phyloP scores from a whole-genome alignment of 129 eudicot genomes.

The Saposhnikovia divaricata region DNA sequence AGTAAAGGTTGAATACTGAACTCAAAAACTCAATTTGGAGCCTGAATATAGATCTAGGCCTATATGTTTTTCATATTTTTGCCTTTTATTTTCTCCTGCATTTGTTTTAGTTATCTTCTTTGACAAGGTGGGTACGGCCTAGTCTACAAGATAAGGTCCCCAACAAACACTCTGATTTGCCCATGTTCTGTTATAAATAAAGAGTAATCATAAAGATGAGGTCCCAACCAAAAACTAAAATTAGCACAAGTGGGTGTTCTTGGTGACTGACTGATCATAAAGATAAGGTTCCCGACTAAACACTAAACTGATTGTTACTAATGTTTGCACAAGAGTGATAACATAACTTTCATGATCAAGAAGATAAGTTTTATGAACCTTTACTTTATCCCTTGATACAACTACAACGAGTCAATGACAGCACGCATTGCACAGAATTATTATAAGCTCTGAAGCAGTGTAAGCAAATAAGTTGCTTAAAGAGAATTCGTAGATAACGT shows the following conservation, averaged over 20 bases:
- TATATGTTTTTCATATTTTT: background rate
- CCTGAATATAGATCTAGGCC: conserved; percentile 1
- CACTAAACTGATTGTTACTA: background rate
- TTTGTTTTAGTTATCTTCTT: background rate
- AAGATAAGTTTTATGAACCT: background rate
- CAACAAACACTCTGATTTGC: background rate
- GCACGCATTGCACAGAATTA: background rate
- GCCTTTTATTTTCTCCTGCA: background rate
- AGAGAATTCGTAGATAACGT: too few species aligned
- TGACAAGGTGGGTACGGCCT: conserved; percentile 3
- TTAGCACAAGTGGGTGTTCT: background rate
- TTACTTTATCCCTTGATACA: background rate
- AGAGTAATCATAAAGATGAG: conserved; percentile 1
- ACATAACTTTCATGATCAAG: background rate
- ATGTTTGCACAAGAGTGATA: background rate
- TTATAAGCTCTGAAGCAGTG: too few species aligned
- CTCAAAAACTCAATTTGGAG: conserved; percentile 1
- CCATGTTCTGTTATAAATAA: background rate
- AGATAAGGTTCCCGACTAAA: background rate
- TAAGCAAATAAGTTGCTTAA: too few species aligned
- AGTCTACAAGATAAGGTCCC: conserved; percentile 8
- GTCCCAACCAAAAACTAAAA: background rate
- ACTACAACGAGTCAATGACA: background rate
- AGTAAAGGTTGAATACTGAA: background rate
- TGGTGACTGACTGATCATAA: background rate